Base-by-base conservation (phyloP, 129 eudicot genomes). In the Artemisia annua region DNA sequence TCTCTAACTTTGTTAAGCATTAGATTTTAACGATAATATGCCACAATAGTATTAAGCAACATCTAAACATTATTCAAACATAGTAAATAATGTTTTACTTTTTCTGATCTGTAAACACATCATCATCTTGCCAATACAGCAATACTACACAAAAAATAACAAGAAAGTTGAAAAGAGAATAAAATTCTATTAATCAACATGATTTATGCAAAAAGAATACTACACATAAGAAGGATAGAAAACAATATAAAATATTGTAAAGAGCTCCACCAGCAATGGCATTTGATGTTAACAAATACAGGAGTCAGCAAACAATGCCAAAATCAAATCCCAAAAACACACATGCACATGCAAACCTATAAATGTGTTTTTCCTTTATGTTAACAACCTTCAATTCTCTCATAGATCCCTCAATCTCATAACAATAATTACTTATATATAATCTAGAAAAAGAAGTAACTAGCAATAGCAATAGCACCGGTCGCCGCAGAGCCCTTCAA, bases 251-350 rank as follows among this genome's bases (percentile, higher is more conserved):
- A 60, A 55, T 64, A 71, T 64, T 46, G 73, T 48, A 71, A 71
- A 78, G 78, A 78, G 77, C 81, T 70, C 76, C 76, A 62, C 66
- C 81, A 24, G 63, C 73, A 66, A 71, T 71, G 82, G 78, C 82
- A 78, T 78, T 78, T 63, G 73, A 78, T 71, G 46, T 71, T 58
- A 63, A 72, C 22, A 22, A 16, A 70, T 48, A 78, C 13, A 52
- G 39, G 3, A 57, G 39, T 64, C 64, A 63, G 10, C 71, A 64
- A 54, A 60, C 8, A 30, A 71, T 28, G 82, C 77, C 77, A 78
- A 78, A 78, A 53, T 53, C 67, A 78, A 78, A 61, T 66, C 82
- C 35, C 59, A 53, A 53, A 77, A 16, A 67, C 26, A 78, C 62
- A 54, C 72, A 46, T 32, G 12, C 69, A 72, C 46, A 39, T 39